Conservation (phyloP, 2,329 filamentous ascomycete genomes). For the Hymenoscyphus occultus region DNA sequence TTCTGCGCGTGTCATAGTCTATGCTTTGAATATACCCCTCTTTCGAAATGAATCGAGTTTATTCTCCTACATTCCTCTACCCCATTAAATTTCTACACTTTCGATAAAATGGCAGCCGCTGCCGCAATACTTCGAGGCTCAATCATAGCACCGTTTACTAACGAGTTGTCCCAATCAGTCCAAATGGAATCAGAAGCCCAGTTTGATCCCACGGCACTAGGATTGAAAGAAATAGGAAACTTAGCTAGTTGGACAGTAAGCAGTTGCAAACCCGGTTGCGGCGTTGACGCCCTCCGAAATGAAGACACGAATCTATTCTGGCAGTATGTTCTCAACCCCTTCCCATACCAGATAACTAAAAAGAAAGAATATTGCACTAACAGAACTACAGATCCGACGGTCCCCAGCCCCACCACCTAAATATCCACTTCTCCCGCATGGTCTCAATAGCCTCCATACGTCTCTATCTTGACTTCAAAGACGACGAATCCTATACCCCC, state of each 20-base stretch:
- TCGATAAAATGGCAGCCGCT: conserved; percentile 3
- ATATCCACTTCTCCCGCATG: conserved; percentile 81
- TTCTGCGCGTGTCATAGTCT: not conserved
- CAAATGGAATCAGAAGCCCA: conserved; percentile 37
- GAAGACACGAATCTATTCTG: conserved; percentile 73
- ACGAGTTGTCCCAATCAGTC: conserved; percentile 20
- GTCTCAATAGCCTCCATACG: conserved; percentile 75
- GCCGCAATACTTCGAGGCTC: not conserved
- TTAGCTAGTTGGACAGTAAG: conserved; percentile 81
- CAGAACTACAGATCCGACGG: conserved; percentile 66
- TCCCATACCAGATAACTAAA: not conserved
- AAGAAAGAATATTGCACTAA: not conserved
- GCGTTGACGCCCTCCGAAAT: conserved; percentile 70
- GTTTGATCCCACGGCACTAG: conserved; percentile 49
- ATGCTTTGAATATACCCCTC: not conserved
- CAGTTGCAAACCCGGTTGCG: conserved; percentile 76
- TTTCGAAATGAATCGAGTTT: not conserved
- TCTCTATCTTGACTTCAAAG: conserved; percentile 86
- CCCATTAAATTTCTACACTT: not conserved
- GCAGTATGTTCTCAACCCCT: conserved; percentile 56
- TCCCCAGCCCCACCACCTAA: conserved; percentile 77
- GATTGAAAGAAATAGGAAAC: conserved; percentile 80
- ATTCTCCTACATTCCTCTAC: not conserved
- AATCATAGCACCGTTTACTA: conserved; percentile 10
- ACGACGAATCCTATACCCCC: conserved; percentile 95